Evolutionary conservation across 805 yeast species (phyloP).

Genomic region (Schizosaccharomyces osmophilus): DNA sequence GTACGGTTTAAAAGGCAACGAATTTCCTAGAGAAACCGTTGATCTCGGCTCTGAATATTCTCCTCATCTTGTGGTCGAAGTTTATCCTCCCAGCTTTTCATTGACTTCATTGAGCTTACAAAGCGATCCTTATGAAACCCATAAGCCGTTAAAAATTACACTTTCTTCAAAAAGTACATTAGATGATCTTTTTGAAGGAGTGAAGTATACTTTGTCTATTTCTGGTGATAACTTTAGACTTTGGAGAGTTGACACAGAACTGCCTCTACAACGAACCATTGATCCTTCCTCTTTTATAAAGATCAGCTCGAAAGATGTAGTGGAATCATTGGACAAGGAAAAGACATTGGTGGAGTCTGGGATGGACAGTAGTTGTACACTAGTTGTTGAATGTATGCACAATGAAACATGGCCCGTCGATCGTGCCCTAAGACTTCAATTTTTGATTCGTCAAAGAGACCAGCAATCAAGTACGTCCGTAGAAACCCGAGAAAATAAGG

Average conservation of each 20-base stretch:
- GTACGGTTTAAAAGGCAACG: conserved; percentile 3
- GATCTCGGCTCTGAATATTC: not conserved
- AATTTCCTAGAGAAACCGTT: not conserved
- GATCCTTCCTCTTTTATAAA: not conserved
- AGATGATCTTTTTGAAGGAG: not conserved
- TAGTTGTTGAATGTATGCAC: not conserved
- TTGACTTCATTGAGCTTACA: not conserved
- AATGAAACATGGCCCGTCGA: not conserved
- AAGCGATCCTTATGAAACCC: not conserved
- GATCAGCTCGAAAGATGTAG: not conserved
- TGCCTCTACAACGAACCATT: not conserved
- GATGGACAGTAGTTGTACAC: not conserved
- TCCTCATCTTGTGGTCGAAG: not conserved
- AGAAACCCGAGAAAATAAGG: not conserved
- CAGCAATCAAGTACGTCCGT: not conserved
- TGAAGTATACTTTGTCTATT: not conserved
- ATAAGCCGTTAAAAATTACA: not conserved
- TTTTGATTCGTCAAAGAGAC: not conserved
- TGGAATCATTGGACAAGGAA: not conserved
- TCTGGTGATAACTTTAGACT: not conserved
- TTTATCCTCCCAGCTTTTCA: not conserved
- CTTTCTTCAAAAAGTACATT: not conserved
- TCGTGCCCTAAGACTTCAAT: not conserved
- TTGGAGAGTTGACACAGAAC: not conserved
- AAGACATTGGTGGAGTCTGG: not conserved